Evolutionary conservation across 2,329 filamentous ascomycete genomes (phyloP), one percentile per base, ranked within the genome.

Genomic region (Drechslerella coelobrocha): DNA sequence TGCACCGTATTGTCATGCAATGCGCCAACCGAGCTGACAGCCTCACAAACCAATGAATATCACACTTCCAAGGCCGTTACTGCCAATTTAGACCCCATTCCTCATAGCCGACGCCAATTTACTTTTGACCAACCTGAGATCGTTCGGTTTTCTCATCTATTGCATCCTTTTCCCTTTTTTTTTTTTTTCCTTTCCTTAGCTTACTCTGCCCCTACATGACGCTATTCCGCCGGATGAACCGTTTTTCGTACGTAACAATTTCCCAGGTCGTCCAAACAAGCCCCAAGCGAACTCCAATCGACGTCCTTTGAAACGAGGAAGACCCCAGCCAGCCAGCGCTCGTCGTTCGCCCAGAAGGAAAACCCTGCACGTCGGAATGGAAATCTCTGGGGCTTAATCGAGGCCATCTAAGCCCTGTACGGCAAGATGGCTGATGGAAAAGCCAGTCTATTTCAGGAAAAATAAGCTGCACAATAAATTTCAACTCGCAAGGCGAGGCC

Each of bases 191-290:
- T n/a, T n/a, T n/a, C n/a, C n/a, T 54, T 60, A 45, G 54, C 41
- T 19, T 63, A 37, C 66, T 57, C 47, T 51, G 48, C 59, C 66
- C 65, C 66, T 71, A 53, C 66, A 71, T 71, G 66, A 71, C 66
- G 57, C 66, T 71, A 62, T 71, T 63, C 59, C 66, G 66, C 66
- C 66, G 66, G 66, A 63, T 56, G 8, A 71, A 71, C 66, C 47
- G 66, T 71, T 71, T 71, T 63, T 71, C 41, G 66, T 71, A 71
- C 66, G 66, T 71, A 71, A 71, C 37, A 60, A 54, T 63, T 57
- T 53, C 53, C 59, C 37, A 47, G 50, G 9, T 62, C 47, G 56
- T 61, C 56, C 41, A 45, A 45, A 37, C 23, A 47, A 45, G 21
- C 12, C 31, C 57, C 52, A 57, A 47, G 54, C 63, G 27, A 51